Evolutionary conservation across 768 basidiomycete genomes (phyloP), one percentile per base, ranked within the genome.

Genomic region (Amyloporia xantha): DNA sequence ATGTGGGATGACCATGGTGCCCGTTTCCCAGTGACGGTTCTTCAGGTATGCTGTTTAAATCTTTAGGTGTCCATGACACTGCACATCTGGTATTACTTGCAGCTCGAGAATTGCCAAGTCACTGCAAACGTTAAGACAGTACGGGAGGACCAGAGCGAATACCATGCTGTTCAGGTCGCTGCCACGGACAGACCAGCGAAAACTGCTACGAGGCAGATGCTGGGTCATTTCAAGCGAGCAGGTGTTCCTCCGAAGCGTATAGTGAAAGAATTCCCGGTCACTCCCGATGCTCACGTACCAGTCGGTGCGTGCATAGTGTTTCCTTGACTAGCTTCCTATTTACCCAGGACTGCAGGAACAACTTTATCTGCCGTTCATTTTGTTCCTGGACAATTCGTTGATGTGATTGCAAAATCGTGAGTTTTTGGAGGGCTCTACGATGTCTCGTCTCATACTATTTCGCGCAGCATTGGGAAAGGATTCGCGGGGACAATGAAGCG

Each of bases 401-500:
- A 98, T 65, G 87, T 93, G 5, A 75, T 88, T 53, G 88, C 87
- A 5, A 88, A 86, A 55, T 91, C 89, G 95, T 98, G 60, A 57
- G 90, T 78, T 37, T 30, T 33, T 15, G 7, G 30, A 33, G 9
- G n/a, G n/a, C n/a, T n/a, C n/a, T n/a, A n/a, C n/a, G n/a, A n/a
- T n/a, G n/a, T n/a, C n/a, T 9, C 46, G 12, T 33, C 27, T 35
- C n/a, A n/a, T n/a, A n/a, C 36, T 1, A 12, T 51, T 27, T 37
- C 17, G 24, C 40, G 40, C 49, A 99, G 94, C 3, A 88, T 95
- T 50, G 96, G 96, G 20, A 98, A 98, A 68, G 96, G 96, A 6
- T 97, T 94, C 67, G 88, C 91, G 54, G 96, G 96, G 59, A 82
- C 78, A 24, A 99, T 99, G 96, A 99, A 98, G 65, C 76, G 91